Conservation (phyloP, 2,329 filamentous ascomycete species). For the Colletotrichum sp. region DNA sequence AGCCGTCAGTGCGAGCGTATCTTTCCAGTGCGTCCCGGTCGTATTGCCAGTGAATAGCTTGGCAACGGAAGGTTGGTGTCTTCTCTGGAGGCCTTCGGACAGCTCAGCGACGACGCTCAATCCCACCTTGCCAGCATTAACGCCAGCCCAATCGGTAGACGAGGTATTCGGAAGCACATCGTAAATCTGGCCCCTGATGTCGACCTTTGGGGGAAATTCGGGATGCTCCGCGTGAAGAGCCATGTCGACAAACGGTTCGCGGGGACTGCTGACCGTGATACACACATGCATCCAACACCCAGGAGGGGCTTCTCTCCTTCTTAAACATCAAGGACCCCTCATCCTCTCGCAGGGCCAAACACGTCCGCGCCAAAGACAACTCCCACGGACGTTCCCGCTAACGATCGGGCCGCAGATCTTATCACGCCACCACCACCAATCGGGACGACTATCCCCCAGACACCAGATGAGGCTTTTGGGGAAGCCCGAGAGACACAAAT, state of each 20-base stretch:
- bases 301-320: not conserved
- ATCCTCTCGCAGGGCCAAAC: not conserved
- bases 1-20: conserved; percentile 18
- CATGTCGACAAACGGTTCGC: not conserved
- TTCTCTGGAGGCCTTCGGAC: not conserved
- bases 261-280: not conserved
- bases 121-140: not conserved
- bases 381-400: not conserved
- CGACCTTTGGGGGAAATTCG: conserved; percentile 6
- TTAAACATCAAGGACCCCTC: not conserved
- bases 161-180: not conserved
- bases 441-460: not conserved
- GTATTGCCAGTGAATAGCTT: not conserved
- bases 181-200: conserved; percentile 16
- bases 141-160: not conserved
- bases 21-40: not conserved
- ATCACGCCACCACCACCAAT: too few species aligned
- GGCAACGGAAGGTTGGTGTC: not conserved
- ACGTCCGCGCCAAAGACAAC: not conserved
- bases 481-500: not conserved
- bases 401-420: not conserved
- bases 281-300: not conserved
- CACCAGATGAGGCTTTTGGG: not conserved
- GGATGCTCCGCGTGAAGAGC: not conserved
- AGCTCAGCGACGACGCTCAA: not conserved